Base-by-base conservation (phyloP, 805 yeast genomes). In the Sugiyamaella qingdaonensis region DNA sequence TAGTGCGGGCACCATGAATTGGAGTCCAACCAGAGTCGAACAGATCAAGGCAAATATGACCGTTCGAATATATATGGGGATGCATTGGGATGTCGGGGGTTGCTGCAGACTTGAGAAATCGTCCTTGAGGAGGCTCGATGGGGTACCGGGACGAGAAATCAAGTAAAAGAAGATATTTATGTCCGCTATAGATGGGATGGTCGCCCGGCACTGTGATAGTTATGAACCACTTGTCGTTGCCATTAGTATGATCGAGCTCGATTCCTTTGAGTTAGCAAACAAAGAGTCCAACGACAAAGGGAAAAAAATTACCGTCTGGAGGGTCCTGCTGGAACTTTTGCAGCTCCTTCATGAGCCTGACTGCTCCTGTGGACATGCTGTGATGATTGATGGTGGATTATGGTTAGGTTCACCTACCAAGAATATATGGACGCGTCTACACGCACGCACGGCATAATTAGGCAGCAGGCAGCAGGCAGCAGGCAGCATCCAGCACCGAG, bases 41-140 rank as follows among this genome's bases (percentile, higher is more conserved):
- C 1, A 86, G 68, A 61, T 85, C 70, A 18, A 85, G 69, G 63
- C 92, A 85, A n/a, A 85, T 85, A 61, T 86, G 91, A 1, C 91
- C 92, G 61, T 86, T 86, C 32, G 85, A 77, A 62, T 85, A 85
- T 2, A 85, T 74, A 62, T 85, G 92, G 0, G 92, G 92, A 62
- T 85, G 90, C 2, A 84, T 60, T 1, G 92, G 92, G 2, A 85
- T 76, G 31, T 63, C 58, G 4, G 62, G 60, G 1, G 54, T 55
- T 10, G 46, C 51, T 2, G 46, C 41, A 1, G 63, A 54, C 2
- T 52, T 58, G n/a, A 79, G 62, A 61, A 84, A 84, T 54, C 76
- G 71, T 1, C 80, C 85, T 52, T 74, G 76, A 0, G 88, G 88
- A 2, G 82, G 74, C 21, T 72, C 75, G 36, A 82, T 80, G 0